phyloP scores from a whole-genome alignment of 805 yeast species.

The Yamadazyma scolyti region DNA sequence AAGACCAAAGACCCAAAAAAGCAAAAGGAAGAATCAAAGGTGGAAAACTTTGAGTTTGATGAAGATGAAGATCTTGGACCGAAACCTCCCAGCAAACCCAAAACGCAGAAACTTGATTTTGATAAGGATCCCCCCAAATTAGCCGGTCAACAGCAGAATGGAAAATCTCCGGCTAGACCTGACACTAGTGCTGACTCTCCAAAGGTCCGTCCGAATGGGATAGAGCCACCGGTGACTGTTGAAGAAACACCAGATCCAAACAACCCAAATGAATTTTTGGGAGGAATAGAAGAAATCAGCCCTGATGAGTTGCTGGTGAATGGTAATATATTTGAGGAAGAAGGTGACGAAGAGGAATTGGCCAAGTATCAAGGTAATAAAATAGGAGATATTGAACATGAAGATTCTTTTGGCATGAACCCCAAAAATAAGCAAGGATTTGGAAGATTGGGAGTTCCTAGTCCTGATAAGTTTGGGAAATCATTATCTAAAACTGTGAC shows the following conservation, averaged over 20 bases:
- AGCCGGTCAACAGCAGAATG: neutral
- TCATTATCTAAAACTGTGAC: slow-evolving; percentile 6
- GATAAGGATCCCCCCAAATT: slow-evolving; percentile 1
- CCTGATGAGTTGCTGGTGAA: slow-evolving; percentile 14
- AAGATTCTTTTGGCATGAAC: slow-evolving; percentile 7
- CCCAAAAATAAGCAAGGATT: slow-evolving; percentile 7
- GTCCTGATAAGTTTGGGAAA: slow-evolving; percentile 3
- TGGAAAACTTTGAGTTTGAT: slow-evolving; percentile 1
- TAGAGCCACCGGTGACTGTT: slow-evolving; percentile 1
- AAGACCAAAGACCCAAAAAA: slow-evolving; percentile 2
- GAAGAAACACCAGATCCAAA: slow-evolving; percentile 11
- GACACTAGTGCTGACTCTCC: slow-evolving; percentile 1
- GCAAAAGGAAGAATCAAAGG: slow-evolving; percentile 5
- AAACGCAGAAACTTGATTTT: neutral
- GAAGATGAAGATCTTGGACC: slow-evolving; percentile 1
- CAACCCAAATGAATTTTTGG: slow-evolving; percentile 20
- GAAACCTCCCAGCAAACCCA: neutral
- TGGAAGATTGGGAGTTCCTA: slow-evolving; percentile 11
- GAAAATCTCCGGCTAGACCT: no score
- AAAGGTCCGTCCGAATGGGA: slow-evolving; percentile 3
- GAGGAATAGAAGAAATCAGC: slow-evolving; percentile 17
- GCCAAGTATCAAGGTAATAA: slow-evolving; percentile 7
- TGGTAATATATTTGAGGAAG: slow-evolving; percentile 13
- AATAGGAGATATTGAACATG: slow-evolving; percentile 11
- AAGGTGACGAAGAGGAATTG: slow-evolving; percentile 12